These are phyloP conservation scores for Condylostoma magnum DNA, from an alignment of 169 alveolate genomes.

Conservation along the genomic window DNA sequence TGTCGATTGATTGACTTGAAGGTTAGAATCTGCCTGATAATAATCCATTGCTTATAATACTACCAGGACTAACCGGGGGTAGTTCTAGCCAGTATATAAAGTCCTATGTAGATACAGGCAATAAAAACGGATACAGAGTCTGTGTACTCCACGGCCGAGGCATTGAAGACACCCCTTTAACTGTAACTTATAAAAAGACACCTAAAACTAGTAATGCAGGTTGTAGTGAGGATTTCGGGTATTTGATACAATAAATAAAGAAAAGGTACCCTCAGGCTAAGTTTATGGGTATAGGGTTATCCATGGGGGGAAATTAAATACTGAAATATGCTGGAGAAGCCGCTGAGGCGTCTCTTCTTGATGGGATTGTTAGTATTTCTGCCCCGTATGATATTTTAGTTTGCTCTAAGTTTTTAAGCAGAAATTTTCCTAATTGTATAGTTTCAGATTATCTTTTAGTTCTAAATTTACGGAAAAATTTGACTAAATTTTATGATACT, in stretches of 20 bases:
- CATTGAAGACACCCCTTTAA: conserved; percentile 10
- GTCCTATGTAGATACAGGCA: neutral
- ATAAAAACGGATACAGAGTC: neutral
- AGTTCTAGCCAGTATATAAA: conserved; percentile 7
- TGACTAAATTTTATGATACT: neutral
- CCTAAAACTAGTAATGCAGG: neutral
- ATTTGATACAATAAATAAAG: neutral
- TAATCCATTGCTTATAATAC: conserved; percentile 11
- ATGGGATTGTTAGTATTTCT: conserved; percentile 3
- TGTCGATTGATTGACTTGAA: neutral
- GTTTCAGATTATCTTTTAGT: conserved; percentile 6
- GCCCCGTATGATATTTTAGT: conserved; percentile 18
- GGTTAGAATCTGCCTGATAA: neutral
- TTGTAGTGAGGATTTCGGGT: neutral
- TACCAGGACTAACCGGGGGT: conserved; percentile 28
- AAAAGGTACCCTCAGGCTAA: neutral
- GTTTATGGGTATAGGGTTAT: conserved; percentile 18
- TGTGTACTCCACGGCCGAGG: conserved; percentile 20
- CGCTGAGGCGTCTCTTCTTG: neutral
- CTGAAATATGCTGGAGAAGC: conserved; percentile 31
- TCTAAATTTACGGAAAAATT: neutral
- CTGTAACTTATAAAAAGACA: conserved; percentile 2
- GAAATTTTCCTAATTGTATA: neutral
- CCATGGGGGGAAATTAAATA: conserved; percentile 18
- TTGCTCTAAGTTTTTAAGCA: neutral